phyloP scores from a whole-genome alignment of 2,329 filamentous ascomycete genomes.

The Clarireedia paspali region DNA sequence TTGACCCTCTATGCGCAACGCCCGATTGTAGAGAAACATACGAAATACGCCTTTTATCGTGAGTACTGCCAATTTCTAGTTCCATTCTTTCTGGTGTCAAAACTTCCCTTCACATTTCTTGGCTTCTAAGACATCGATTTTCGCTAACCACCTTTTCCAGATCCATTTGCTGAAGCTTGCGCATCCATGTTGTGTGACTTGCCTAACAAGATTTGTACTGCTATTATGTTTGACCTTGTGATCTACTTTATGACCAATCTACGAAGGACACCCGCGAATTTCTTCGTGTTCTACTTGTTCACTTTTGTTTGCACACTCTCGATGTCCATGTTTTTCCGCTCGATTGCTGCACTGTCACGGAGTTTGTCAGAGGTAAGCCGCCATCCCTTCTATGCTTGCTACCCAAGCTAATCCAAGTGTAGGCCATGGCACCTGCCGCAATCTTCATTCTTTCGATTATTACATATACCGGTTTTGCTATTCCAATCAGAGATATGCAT shows the following conservation, averaged over 20 bases:
- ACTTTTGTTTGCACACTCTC: slow-evolving; percentile 64
- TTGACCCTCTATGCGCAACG: slow-evolving; percentile 81
- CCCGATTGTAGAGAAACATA: slow-evolving; percentile 86
- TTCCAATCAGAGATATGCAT: slow-evolving; percentile 46
- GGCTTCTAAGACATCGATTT: too few relatives aligned
- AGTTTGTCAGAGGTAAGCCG: slow-evolving; percentile 52
- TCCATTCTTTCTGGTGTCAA: too few relatives aligned
- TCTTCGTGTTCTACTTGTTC: slow-evolving; percentile 81
- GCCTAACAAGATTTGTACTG: slow-evolving; percentile 72
- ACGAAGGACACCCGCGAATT: slow-evolving; percentile 62
- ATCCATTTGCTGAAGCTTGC: slow-evolving; percentile 76
- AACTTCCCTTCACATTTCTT: too few relatives aligned
- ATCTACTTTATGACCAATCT: slow-evolving; percentile 87
- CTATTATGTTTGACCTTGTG: slow-evolving; percentile 68
- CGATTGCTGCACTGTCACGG: slow-evolving; percentile 67
- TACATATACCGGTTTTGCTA: slow-evolving; percentile 39
- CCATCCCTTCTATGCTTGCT: neutral
- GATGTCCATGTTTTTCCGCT: slow-evolving; percentile 84
- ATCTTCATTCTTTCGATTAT: slow-evolving; percentile 59
- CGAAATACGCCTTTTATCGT: slow-evolving; percentile 75
- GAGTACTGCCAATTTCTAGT: too few relatives aligned
- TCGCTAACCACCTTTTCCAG: too few relatives aligned
- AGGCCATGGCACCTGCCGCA: slow-evolving; percentile 24
- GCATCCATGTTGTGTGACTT: slow-evolving; percentile 56
- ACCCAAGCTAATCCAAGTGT: neutral